Evolutionary conservation across 2,329 filamentous ascomycete species (phyloP).

Genomic region (Colletotrichum australisinense): DNA sequence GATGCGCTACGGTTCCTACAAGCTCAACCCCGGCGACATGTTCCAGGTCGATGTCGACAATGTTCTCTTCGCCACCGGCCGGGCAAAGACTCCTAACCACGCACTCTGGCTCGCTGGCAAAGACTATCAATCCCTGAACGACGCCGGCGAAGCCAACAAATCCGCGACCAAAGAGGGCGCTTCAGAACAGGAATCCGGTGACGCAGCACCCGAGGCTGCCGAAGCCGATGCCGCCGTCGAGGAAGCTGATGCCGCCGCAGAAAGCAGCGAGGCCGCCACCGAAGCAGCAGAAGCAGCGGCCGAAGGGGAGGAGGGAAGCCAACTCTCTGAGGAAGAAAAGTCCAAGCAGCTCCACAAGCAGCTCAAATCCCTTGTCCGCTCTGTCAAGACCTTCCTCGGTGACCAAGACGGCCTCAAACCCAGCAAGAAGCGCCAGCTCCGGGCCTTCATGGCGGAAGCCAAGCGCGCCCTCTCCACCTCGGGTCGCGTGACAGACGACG

Average conservation of each 20-base stretch:
- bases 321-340: slow-evolving; percentile 40
- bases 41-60: slow-evolving; percentile 94
- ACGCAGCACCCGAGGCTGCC: slow-evolving; percentile 32
- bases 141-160: slow-evolving; percentile 36
- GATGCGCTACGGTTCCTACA: slow-evolving; percentile 94
- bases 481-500: slow-evolving; percentile 44
- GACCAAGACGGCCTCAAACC: slow-evolving; percentile 67
- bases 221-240: slow-evolving; percentile 33
- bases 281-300: slow-evolving; percentile 31
- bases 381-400: slow-evolving; percentile 71
- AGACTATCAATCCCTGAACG: slow-evolving; percentile 42
- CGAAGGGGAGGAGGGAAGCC: slow-evolving; percentile 33
- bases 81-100: slow-evolving; percentile 64
- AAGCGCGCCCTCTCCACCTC: slow-evolving; percentile 71
- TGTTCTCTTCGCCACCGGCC: slow-evolving; percentile 89
- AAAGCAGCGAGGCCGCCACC: slow-evolving; percentile 32
- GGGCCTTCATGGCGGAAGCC: slow-evolving; percentile 75
- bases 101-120: slow-evolving; percentile 35
- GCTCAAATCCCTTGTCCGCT: slow-evolving; percentile 64
- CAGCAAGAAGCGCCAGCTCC: slow-evolving; percentile 80
- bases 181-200: not conserved
- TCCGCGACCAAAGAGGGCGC: slow-evolving; percentile 37
- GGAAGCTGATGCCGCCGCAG: slow-evolving; percentile 27
- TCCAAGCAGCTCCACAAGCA: slow-evolving; percentile 45
- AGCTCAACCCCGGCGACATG: slow-evolving; percentile 96